phyloP scores from a whole-genome alignment of 2,329 filamentous ascomycete species.

The Phialocephala sp. region DNA sequence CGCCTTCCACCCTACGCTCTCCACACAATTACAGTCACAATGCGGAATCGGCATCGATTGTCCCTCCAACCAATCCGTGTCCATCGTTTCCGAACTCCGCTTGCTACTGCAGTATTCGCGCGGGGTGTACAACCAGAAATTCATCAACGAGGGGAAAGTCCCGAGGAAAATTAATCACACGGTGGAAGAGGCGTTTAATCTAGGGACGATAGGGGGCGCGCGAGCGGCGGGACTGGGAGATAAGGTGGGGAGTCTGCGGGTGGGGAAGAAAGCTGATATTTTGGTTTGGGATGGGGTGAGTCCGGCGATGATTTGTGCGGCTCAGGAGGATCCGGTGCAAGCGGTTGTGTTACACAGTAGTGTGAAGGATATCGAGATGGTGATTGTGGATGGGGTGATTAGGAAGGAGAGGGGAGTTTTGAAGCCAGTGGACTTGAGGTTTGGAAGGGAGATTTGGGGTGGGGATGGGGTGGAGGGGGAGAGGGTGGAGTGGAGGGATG shows the following conservation, averaged over 20 bases:
- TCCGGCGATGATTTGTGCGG: conserved; percentile 49
- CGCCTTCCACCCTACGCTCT: conserved; percentile 35
- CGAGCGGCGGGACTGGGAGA: conserved; percentile 49
- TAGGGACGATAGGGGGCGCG: conserved; percentile 54
- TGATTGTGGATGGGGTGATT: conserved; percentile 51
- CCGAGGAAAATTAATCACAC: conserved; percentile 41
- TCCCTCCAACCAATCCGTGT: conserved; percentile 41
- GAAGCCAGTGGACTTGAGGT: conserved; percentile 25
- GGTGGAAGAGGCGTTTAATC: conserved; percentile 53
- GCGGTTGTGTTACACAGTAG: conserved; percentile 51
- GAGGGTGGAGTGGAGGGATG: conserved; percentile 41
- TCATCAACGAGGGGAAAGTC: conserved; percentile 37
- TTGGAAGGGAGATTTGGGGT: conserved; percentile 23
- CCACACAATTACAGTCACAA: conserved; percentile 38
- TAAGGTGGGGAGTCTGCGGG: conserved; percentile 51
- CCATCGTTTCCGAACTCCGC: conserved; percentile 45
- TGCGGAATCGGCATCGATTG: conserved; percentile 45
- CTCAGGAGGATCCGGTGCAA: conserved; percentile 49
- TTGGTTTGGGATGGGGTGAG: conserved; percentile 52
- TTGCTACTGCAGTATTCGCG: conserved; percentile 43
- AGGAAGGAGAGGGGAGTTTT: conserved; percentile 44
- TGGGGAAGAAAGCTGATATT: conserved; percentile 54
- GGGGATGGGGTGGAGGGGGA: conserved; percentile 26
- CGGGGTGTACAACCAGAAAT: conserved; percentile 38
- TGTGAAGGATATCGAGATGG: conserved; percentile 49